Evolutionary conservation across 805 yeast genomes (phyloP), one percentile per base, ranked within the genome.

Genomic region (Spathaspora hagerdaliae): DNA sequence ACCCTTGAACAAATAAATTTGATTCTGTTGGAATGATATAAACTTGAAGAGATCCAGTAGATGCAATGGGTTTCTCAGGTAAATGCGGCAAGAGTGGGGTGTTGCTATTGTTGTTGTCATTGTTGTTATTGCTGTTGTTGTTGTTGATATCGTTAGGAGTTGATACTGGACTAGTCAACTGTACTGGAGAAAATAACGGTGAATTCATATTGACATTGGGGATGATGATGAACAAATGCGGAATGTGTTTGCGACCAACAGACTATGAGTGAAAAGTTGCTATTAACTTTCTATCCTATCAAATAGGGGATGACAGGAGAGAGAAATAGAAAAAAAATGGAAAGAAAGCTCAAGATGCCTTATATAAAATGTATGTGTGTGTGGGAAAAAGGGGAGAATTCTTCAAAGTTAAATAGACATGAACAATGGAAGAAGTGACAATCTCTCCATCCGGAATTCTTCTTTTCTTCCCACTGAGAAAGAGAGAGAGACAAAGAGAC

Each of bases 11-110:
- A 55, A 84, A 91, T 12, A 91, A 65, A 35, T 76, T 81, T 32
- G 86, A 87, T 60, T 91, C 98, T 0, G 96, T 89, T 13, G 90
- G 77, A 7, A 84, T 78, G 7, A 89, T 65, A 54, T 79, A 87
- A n/a, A 87, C 61, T 50, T 84, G 80, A n/a, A 87, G 69, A 1
- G 91, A 77, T 2, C 82, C 75, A 0, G 86, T 77, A 42, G 78
- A 81, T 2, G 82, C 77, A 43, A 72, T 55, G 2, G 94, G 91
- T 42, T 71, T 77, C 44, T 62, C 73, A 46, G 75, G 87, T 46
- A 73, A 70, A 63, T 64, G 79, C 51, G 74, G 81, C 60, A 57
- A 14, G 36, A 42, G 5, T 36, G 44, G 14, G 27, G 27, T 6
- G 19, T 34, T 10, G 39, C 27, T n/a, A 50, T 46, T 26, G 39